Evolutionary conservation across 768 basidiomycete genomes (phyloP).

Genomic region (Tephrocybe sp.): DNA sequence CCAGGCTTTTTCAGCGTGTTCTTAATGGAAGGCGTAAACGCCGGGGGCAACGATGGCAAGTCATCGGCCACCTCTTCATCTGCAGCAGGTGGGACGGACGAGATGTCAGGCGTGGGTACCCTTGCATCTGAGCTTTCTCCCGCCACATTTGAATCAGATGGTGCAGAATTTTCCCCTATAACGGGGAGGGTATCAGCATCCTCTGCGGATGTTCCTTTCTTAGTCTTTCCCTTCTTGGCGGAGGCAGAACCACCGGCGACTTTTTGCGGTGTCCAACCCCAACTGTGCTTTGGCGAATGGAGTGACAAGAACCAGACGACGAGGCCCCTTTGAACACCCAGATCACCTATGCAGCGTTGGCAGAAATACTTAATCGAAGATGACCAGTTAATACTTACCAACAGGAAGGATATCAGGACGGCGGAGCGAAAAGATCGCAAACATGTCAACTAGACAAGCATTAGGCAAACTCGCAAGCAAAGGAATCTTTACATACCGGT

Average conservation of each 20-base stretch:
- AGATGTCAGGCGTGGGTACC: constrained; percentile 22
- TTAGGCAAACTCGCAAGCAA: neutral
- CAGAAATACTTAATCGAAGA: neutral
- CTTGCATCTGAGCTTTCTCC: neutral
- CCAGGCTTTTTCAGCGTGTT: constrained; percentile 44
- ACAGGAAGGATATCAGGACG: constrained; percentile 74
- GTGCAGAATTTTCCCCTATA: constrained; percentile 11
- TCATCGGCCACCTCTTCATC: constrained; percentile 26
- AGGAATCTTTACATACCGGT: constrained; percentile 43
- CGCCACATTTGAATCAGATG: neutral
- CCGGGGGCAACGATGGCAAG: constrained; percentile 44
- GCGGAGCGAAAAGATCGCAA: constrained; percentile 82
- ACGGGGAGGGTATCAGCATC: constrained; percentile 34
- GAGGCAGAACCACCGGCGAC: constrained; percentile 18
- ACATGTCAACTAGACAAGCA: constrained; percentile 76
- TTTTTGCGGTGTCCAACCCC: constrained; percentile 52
- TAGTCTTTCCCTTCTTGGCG: constrained; percentile 5
- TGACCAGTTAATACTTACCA: constrained; percentile 21
- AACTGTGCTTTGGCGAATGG: constrained; percentile 50
- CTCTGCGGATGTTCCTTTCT: constrained; percentile 6
- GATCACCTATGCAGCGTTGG: constrained; percentile 51
- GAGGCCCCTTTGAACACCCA: constrained; percentile 79
- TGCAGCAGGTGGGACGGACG: constrained; percentile 33
- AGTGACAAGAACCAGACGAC: constrained; percentile 65
- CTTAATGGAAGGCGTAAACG: constrained; percentile 69